These are phyloP conservation scores for Liquidambar formosana DNA, from an alignment of 164 flowering plant species.

Conservation along the genomic window DNA sequence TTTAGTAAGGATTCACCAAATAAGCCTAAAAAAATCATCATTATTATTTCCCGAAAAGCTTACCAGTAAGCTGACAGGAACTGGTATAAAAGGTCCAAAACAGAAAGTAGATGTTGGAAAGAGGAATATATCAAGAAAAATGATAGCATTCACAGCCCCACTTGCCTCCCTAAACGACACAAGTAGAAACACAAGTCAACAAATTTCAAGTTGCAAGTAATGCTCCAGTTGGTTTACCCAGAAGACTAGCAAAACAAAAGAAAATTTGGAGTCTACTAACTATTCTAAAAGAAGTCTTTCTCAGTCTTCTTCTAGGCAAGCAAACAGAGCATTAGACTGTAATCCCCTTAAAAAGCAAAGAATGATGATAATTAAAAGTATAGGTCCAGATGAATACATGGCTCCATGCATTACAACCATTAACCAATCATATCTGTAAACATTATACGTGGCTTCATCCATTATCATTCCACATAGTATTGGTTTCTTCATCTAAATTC, in stretches of 20 bases:
- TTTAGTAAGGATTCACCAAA: background rate
- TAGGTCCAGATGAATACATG: too few species aligned
- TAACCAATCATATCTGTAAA: too few species aligned
- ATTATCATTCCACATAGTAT: too few species aligned
- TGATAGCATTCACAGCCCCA: slow-evolving; percentile 89
- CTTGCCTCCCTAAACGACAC: slow-evolving; percentile 79
- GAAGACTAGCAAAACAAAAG: background rate
- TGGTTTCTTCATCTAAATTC: too few species aligned
- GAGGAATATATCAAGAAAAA: slow-evolving; percentile 82
- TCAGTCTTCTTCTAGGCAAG: background rate
- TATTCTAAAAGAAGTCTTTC: too few species aligned
- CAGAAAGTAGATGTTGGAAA: slow-evolving; percentile 62
- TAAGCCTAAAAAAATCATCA: background rate
- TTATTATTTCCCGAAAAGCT: slow-evolving; percentile 13
- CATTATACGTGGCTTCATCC: too few species aligned
- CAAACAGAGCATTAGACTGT: background rate
- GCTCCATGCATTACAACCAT: too few species aligned
- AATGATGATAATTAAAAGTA: too few species aligned
- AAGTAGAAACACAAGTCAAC: slow-evolving; percentile 9
- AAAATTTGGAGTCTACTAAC: background rate
- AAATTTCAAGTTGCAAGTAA: background rate
- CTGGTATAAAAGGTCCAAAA: slow-evolving; percentile 68
- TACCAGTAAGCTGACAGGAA: slow-evolving; percentile 82
- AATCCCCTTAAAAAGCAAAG: too few species aligned
- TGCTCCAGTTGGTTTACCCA: background rate